Evolutionary conservation across 2,329 filamentous ascomycete species (phyloP).

Genomic region (Aspergillus flavus): DNA sequence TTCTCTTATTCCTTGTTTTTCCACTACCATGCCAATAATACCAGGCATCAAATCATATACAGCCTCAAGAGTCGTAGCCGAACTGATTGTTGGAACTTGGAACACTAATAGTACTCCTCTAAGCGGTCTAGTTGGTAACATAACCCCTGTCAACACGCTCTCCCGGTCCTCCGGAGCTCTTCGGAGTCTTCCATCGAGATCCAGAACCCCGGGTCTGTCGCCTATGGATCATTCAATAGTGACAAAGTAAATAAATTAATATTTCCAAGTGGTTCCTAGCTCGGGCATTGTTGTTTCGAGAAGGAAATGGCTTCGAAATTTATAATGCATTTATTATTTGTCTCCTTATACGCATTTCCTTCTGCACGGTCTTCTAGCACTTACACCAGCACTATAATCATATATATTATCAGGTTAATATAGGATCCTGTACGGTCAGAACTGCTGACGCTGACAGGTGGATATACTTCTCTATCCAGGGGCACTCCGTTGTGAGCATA

Average conservation of each 20-base stretch:
- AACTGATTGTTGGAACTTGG: background rate
- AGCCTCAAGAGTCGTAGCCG: background rate
- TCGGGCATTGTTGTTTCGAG: background rate
- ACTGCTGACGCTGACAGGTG: slow-evolving; percentile 1
- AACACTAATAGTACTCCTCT: background rate
- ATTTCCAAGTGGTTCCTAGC: background rate
- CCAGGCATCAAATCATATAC: background rate
- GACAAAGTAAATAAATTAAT: slow-evolving; percentile 1
- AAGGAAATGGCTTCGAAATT: background rate
- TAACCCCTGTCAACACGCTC: background rate
- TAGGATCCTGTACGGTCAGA: background rate
- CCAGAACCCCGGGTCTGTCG: slow-evolving; percentile 4
- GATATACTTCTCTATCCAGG: background rate
- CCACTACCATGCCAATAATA: background rate
- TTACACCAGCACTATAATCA: background rate
- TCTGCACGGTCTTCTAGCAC: background rate
- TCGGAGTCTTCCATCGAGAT: slow-evolving; percentile 4
- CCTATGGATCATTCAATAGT: background rate
- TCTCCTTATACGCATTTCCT: background rate
- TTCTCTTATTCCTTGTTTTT: background rate
- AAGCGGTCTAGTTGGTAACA: background rate
- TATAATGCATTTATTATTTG: background rate
- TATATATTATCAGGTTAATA: background rate
- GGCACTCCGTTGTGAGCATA: background rate
- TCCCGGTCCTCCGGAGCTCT: background rate